Conservation (phyloP, 1,284 basidiomycete species). For the Bondarzewia mesenterica region DNA sequence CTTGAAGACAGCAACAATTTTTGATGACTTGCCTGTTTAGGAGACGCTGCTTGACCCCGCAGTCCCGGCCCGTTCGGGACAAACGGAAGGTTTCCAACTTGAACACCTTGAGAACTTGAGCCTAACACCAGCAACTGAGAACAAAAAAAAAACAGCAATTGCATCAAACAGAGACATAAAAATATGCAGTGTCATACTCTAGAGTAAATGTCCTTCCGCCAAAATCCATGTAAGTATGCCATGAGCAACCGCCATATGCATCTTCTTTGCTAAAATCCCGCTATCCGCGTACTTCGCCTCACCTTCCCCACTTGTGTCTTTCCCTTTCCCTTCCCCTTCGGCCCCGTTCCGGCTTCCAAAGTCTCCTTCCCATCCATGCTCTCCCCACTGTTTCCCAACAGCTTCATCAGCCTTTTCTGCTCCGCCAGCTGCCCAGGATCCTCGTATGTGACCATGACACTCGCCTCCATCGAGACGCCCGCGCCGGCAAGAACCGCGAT, state of each 20-base stretch:
- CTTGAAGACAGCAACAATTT: no score
- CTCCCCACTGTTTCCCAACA: slow-evolving; percentile 16
- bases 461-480: slow-evolving; percentile 16
- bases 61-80: no score
- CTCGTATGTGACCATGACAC: slow-evolving; percentile 54
- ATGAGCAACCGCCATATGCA: no score
- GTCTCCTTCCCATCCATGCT: background rate
- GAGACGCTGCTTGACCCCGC: no score
- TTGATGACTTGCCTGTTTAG: background rate
- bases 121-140: no score
- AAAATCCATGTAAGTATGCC: no score
- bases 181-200: no score
- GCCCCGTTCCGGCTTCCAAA: background rate
- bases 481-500: slow-evolving; percentile 13
- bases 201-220: no score
- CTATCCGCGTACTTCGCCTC: background rate
- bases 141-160: background rate
- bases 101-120: no score
- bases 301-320: background rate
- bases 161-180: no score
- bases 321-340: background rate
- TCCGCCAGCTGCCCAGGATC: slow-evolving; percentile 56
- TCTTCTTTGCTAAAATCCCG: background rate
- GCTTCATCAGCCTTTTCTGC: slow-evolving; percentile 37
- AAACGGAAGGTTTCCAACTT: no score